phyloP scores from a whole-genome alignment of 2,329 filamentous ascomycete species.

The Penicillium oxalicum region DNA sequence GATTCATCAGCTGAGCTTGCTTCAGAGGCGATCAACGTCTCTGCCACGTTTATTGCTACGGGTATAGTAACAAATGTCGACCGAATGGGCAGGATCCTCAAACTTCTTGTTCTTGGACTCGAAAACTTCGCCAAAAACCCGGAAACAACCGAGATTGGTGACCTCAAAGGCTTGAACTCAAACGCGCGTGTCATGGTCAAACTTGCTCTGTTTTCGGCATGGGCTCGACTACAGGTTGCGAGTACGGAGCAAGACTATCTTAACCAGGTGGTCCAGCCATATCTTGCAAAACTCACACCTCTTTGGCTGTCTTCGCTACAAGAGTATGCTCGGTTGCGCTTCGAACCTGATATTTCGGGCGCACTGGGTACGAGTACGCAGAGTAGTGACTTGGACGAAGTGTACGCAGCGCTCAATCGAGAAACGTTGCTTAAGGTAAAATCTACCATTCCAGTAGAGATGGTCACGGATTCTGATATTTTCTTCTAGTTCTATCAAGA shows the following conservation, averaged over 20 bases:
- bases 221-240: constrained; percentile 94
- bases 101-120: constrained; percentile 80
- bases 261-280: constrained; percentile 78
- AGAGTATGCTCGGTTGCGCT: constrained; percentile 86
- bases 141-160: constrained; percentile 81
- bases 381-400: constrained; percentile 81
- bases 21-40: constrained; percentile 93
- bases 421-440: constrained; percentile 73
- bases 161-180: constrained; percentile 84
- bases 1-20: constrained; percentile 95
- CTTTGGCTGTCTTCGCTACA: constrained; percentile 89
- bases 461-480: neutral
- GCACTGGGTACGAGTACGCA: constrained; percentile 74
- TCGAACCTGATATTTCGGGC: constrained; percentile 95
- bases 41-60: constrained; percentile 94
- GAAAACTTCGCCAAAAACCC: constrained; percentile 83
- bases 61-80: constrained; percentile 97
- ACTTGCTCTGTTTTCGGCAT: constrained; percentile 92
- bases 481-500: constrained; percentile 76
- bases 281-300: constrained; percentile 83
- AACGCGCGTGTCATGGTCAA: constrained; percentile 99
- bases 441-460: no score
- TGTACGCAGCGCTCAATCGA: constrained; percentile 89
- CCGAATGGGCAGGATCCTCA: constrained; percentile 96
- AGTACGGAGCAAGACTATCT: constrained; percentile 89